A percentile compares a stretch with the other conserved stretches of the same genome.
phyloP scores from a whole-genome alignment of 1,284 basidiomycete genomes.

The Cystobasidiaceae sp. region DNA sequence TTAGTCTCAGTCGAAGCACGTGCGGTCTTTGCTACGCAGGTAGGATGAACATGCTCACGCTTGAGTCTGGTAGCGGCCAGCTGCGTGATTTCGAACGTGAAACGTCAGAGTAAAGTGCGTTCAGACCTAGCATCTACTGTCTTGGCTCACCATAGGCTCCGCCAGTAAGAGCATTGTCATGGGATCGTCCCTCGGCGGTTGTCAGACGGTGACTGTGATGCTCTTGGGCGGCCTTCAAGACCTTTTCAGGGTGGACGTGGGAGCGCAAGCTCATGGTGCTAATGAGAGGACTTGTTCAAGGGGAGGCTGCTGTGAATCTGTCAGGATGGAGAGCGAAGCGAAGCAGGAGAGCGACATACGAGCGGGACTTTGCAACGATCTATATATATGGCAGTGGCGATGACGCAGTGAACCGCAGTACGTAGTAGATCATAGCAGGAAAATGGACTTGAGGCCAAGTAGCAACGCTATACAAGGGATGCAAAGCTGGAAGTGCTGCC shows the following conservation, averaged over 20 bases:
- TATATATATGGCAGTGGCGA: not conserved
- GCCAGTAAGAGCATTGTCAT: not conserved
- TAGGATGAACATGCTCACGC: not conserved
- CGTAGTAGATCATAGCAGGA: too few relatives aligned
- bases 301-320: too few relatives aligned
- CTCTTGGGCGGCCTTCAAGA: constrained; percentile 8
- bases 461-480: too few relatives aligned
- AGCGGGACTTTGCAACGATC: too few relatives aligned
- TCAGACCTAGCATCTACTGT: not conserved
- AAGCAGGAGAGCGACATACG: too few relatives aligned
- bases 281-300: too few relatives aligned
- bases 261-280: constrained; percentile 10
- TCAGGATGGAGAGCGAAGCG: not conserved
- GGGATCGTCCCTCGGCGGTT: not conserved
- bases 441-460: too few relatives aligned
- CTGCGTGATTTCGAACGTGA: not conserved
- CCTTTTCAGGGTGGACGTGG: constrained; percentile 12
- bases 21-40: not conserved
- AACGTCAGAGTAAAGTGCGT: not conserved
- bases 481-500: too few relatives aligned
- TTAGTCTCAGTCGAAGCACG: not conserved
- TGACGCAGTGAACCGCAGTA: too few relatives aligned
- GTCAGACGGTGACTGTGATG: constrained; percentile 6
- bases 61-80: constrained; percentile 3
- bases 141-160: constrained; percentile 9